phyloP scores from a whole-genome alignment of 2,329 filamentous ascomycete genomes.

The Aspergillus fructus region DNA sequence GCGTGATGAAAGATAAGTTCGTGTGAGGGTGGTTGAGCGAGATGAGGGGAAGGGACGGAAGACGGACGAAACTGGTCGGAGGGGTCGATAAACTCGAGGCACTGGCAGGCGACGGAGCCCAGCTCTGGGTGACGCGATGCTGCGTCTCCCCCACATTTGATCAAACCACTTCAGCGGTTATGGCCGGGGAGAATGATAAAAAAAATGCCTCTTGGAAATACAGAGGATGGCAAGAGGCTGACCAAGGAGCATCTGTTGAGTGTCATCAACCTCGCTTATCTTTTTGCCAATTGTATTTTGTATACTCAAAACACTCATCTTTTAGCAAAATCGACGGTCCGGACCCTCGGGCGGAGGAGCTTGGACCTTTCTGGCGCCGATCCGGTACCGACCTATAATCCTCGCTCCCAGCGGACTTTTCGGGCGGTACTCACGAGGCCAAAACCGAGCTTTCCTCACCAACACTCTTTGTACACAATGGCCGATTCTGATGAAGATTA shows the following conservation, averaged over 20 bases:
- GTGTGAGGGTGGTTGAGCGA: conserved; percentile 16
- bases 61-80: conserved; percentile 22
- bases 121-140: conserved; percentile 30
- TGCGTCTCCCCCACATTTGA: conserved; percentile 38
- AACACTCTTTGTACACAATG: conserved; percentile 26
- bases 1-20: conserved; percentile 13
- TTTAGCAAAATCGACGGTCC: background rate
- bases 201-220: background rate
- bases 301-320: background rate
- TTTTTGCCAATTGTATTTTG: background rate
- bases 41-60: conserved; percentile 21
- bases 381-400: background rate
- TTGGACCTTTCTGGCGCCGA: conserved; percentile 25
- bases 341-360: conserved; percentile 30
- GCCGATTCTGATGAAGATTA: conserved; percentile 55
- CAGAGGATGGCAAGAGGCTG: background rate
- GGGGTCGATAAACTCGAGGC: conserved; percentile 25
- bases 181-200: background rate
- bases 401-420: background rate
- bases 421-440: background rate
- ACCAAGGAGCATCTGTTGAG: background rate
- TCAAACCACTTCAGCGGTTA: conserved; percentile 7
- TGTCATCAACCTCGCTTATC: background rate
- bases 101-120: conserved; percentile 26
- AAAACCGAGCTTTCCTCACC: background rate